These are phyloP conservation scores for Colletotrichum higginsianum DNA, from an alignment of 2,329 filamentous ascomycete genomes.

Conservation along the genomic window DNA sequence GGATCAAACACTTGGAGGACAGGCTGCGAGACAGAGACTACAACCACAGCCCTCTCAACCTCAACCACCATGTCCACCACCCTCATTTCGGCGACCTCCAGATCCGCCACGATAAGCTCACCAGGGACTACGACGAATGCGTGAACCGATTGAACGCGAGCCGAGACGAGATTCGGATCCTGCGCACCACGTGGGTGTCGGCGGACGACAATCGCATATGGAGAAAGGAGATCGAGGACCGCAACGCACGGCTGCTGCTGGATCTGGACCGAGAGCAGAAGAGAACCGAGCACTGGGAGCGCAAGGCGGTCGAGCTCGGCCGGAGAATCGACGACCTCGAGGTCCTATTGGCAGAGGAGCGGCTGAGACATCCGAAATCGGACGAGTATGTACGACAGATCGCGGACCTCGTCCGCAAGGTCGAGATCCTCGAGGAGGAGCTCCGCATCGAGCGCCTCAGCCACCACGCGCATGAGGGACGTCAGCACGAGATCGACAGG, in stretches of 20 bases:
- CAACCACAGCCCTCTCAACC: background rate
- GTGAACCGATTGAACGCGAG: constrained; percentile 12
- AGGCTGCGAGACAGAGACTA: constrained; percentile 7
- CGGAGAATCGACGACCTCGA: constrained; percentile 32
- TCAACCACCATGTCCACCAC: background rate
- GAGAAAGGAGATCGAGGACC: constrained; percentile 33
- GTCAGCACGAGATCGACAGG: constrained; percentile 31
- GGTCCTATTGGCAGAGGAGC: constrained; percentile 27
- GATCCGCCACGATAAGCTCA: constrained; percentile 30
- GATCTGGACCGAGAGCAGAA: constrained; percentile 96
- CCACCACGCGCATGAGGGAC: constrained; percentile 21
- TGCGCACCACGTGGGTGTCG: constrained; percentile 30
- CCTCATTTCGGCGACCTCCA: constrained; percentile 29
- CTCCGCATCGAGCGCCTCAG: constrained; percentile 32
- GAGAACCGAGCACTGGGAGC: constrained; percentile 98
- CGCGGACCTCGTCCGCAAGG: constrained; percentile 33
- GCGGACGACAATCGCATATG: constrained; percentile 31
- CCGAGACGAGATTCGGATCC: constrained; percentile 26
- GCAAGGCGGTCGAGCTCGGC: constrained; percentile 63
- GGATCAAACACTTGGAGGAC: constrained; percentile 34
- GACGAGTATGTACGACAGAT: constrained; percentile 33
- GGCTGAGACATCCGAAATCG: constrained; percentile 20
- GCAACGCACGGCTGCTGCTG: constrained; percentile 55
- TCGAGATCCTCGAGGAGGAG: constrained; percentile 36
- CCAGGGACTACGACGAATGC: constrained; percentile 31